Conservation (phyloP, 2,329 filamentous ascomycete genomes). For the Fusarium pseudocircinatum region DNA sequence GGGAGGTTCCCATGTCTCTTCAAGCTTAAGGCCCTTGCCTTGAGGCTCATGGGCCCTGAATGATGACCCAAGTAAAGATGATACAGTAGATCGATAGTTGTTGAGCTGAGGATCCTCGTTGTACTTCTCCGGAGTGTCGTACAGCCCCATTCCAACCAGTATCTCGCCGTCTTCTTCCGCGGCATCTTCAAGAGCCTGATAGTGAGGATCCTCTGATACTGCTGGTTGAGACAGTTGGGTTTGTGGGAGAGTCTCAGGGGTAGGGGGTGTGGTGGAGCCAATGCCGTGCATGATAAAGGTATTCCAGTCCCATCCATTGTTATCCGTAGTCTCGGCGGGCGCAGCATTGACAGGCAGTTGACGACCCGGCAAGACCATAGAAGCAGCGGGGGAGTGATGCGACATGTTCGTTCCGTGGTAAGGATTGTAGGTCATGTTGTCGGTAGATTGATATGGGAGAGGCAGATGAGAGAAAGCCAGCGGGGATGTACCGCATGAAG, state of each 20-base stretch:
- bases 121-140: conserved; percentile 73
- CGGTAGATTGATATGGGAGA: conserved; percentile 55
- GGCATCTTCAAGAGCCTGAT: conserved; percentile 60
- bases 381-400: conserved; percentile 45
- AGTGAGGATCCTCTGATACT: conserved; percentile 61
- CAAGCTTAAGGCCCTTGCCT: conserved; percentile 81
- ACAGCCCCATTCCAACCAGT: conserved; percentile 83
- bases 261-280: conserved; percentile 64
- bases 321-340: conserved; percentile 26
- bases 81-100: conserved; percentile 65
- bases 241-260: conserved; percentile 66
- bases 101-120: conserved; percentile 60
- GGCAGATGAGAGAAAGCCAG: conserved; percentile 64
- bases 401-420: conserved; percentile 51
- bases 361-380: conserved; percentile 35
- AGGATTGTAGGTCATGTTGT: conserved; percentile 53
- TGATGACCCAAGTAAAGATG: conserved; percentile 62
- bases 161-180: conserved; percentile 72
- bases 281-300: conserved; percentile 57
- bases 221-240: conserved; percentile 59
- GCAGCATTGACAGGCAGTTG: conserved; percentile 46
- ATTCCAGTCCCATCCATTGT: conserved; percentile 54
- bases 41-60: conserved; percentile 58
- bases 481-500: conserved; percentile 69
- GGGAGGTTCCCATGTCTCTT: conserved; percentile 81